A percentile compares a stretch with the other conserved stretches of the same genome.
Evolutionary conservation across 768 basidiomycete species (phyloP).

Genomic region (Trametes punicea): DNA sequence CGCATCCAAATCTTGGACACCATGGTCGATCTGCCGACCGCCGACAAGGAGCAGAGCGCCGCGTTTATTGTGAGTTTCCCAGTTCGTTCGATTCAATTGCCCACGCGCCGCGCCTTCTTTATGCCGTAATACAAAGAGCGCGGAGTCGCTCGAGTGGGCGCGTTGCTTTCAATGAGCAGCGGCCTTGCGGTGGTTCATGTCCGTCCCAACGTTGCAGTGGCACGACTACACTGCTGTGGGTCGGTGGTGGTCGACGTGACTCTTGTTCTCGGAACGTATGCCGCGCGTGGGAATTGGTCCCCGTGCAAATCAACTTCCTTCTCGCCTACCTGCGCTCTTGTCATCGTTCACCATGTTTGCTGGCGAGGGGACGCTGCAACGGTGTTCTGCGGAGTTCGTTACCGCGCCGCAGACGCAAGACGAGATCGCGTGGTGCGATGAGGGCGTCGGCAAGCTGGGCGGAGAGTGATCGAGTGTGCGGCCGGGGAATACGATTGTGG

Average conservation of each 20-base stretch:
- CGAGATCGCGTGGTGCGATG: constrained; percentile 1
- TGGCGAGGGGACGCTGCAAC: background rate
- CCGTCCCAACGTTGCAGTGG: constrained; percentile 3
- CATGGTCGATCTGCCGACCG: constrained; percentile 67
- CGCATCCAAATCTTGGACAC: constrained; percentile 84
- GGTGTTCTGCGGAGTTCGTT: background rate
- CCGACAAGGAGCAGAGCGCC: constrained; percentile 49
- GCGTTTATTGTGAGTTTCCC: constrained; percentile 70
- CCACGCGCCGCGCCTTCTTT: background rate
- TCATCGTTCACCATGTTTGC: background rate
- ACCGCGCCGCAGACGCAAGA: background rate
- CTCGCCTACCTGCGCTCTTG: too few relatives aligned
- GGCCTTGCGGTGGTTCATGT: background rate
- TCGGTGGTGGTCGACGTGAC: background rate
- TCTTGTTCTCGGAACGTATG: background rate
- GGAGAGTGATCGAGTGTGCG: background rate
- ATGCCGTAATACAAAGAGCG: background rate
- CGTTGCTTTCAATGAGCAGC: background rate
- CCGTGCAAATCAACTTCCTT: background rate
- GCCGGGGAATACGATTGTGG: background rate
- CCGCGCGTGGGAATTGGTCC: background rate
- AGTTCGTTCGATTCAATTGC: background rate
- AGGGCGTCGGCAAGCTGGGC: background rate
- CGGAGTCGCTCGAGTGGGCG: background rate
- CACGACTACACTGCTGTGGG: background rate